Evolutionary conservation across 345 rosid species (phyloP).

Genomic region (Carallia pectinifolia): DNA sequence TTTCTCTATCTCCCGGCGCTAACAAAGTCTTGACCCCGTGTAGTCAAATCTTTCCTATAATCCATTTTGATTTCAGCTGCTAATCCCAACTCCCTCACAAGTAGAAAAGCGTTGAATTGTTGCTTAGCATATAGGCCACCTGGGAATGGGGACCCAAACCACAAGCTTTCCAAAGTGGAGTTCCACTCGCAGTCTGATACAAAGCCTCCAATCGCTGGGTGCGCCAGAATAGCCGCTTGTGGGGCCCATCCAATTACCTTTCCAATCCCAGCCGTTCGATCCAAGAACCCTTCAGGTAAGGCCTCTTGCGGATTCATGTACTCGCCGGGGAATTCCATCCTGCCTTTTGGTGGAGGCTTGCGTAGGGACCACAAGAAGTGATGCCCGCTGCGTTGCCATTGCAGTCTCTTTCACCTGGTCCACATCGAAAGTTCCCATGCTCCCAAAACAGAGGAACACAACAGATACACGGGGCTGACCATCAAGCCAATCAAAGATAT

Average conservation of each 20-base stretch:
- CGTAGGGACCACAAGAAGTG: slow-evolving; percentile 59
- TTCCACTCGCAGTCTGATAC: slow-evolving; percentile 77
- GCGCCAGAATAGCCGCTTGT: slow-evolving; percentile 38
- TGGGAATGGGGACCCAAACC: slow-evolving; percentile 47
- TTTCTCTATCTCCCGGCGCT: slow-evolving; percentile 35
- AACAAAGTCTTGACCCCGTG: neutral
- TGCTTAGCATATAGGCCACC: slow-evolving; percentile 69
- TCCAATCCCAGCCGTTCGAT: slow-evolving; percentile 36
- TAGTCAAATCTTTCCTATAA: slow-evolving; percentile 22
- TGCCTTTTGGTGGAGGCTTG: slow-evolving; percentile 4
- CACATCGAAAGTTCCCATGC: slow-evolving; percentile 49
- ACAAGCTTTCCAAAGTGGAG: slow-evolving; percentile 44
- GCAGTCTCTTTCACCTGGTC: slow-evolving; percentile 50
- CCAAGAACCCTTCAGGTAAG: slow-evolving; percentile 43
- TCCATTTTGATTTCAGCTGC: slow-evolving; percentile 50
- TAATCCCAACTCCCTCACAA: slow-evolving; percentile 41
- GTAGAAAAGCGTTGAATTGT: slow-evolving; percentile 45
- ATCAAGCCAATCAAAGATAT: slow-evolving; percentile 53
- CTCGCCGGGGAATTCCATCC: slow-evolving; percentile 15
- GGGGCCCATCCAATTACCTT: slow-evolving; percentile 54
- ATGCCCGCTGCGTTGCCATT: slow-evolving; percentile 32
- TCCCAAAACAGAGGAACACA: slow-evolving; percentile 68
- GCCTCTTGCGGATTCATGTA: slow-evolving; percentile 22
- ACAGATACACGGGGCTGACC: slow-evolving; percentile 47
- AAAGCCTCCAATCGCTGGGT: slow-evolving; percentile 49